Evolutionary conservation across 1,284 basidiomycete genomes (phyloP).

Genomic region (Neolentinus lepideus): DNA sequence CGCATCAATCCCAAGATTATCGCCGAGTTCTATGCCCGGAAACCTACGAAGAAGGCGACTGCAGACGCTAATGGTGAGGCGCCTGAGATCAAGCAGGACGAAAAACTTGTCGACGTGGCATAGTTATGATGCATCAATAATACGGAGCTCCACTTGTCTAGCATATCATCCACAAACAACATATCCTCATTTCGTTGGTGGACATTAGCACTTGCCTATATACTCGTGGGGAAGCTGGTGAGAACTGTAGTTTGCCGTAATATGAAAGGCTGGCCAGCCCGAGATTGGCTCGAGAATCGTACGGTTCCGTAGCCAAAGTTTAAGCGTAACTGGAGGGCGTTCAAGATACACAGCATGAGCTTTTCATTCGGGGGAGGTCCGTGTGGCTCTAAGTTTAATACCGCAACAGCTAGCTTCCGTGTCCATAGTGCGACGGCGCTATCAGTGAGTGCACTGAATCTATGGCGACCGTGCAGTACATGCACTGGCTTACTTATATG

Average conservation of each 20-base stretch:
- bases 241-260: neutral
- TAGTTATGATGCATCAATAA: neutral
- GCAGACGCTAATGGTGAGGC: constrained; percentile 33
- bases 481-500: neutral
- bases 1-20: constrained; percentile 92
- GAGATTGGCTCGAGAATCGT: neutral
- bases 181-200: neutral
- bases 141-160: neutral
- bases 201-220: neutral
- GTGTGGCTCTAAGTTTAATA: neutral
- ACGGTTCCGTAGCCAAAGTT: neutral
- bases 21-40: constrained; percentile 79
- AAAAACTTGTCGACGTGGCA: constrained; percentile 52
- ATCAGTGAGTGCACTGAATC: neutral
- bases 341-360: neutral
- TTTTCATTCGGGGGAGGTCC: neutral
- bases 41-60: constrained; percentile 57
- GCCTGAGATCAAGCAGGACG: constrained; percentile 33
- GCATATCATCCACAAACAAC: neutral
- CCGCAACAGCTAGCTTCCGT: neutral
- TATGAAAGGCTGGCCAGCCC: neutral
- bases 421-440: neutral
- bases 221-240: neutral
- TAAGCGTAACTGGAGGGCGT: too few species aligned
- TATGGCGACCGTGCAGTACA: neutral